Base-by-base conservation (phyloP, 1,139 yeast species). In the Suhomyces bribrorum region DNA sequence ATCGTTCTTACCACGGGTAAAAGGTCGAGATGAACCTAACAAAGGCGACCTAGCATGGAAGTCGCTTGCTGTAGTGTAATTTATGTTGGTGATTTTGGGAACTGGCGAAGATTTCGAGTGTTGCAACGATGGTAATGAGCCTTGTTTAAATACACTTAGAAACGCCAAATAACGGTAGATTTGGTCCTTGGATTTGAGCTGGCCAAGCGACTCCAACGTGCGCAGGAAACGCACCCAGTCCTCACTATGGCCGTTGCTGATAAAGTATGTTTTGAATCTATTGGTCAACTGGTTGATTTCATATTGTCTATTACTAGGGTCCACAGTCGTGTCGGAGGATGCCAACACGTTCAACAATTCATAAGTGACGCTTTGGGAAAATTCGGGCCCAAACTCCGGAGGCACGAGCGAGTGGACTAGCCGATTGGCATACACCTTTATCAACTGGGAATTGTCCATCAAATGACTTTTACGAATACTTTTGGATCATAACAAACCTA, bases 371-470 rank as follows among this genome's bases (percentile, higher is more conserved):
- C 67, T 61, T 34, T 66, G 65, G 2, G 56, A 51, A 41, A 64
- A 70, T 28, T 66, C 73, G 2, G 62, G 62, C 0, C 75, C 74
- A 36, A 68, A 58, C 29, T 66, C 74, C 1, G 51, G 31, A 3
- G 79, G 77, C 0, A 70, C 60, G 26, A 71, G 49, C 9, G 73
- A 56, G 38, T 57, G 60, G 31, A 69, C 74, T 28, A 73, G 54
- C 23, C 77, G 54, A 28, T 59, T 61, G 26, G 66, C 48, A 43
- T 72, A 70, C 14, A 67, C 51, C 48, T 53, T 58, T 17, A 67
- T 54, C 34, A 68, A 54, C 44, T 68, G 75, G 36, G 54, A 50
- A 31, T 60, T 53, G 45, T 63, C 69, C 37, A 66, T 56, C 14
- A 57, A n/a, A n/a, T n/a, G n/a, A n/a, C n/a, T n/a, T 26, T 27